A percentile compares a stretch with the other conserved stretches of the same genome.
Evolutionary conservation across 2,329 filamentous ascomycete species (phyloP).

Genomic region (Monilinia fructicola): DNA sequence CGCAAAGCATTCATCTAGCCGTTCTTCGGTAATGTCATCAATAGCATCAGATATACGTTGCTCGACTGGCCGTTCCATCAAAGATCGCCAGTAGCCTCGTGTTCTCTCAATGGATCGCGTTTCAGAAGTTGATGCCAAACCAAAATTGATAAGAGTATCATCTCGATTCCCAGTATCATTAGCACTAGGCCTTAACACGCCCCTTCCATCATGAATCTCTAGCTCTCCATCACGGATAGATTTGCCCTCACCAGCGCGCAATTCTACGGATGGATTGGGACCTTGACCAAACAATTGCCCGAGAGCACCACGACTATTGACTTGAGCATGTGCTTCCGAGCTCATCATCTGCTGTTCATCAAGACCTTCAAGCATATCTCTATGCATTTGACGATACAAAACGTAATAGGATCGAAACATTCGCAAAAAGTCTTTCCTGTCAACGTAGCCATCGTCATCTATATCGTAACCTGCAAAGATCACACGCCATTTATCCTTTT

Average conservation of each 20-base stretch:
- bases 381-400: slow-evolving; percentile 84
- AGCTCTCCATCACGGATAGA: slow-evolving; percentile 64
- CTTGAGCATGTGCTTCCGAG: slow-evolving; percentile 72
- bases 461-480: slow-evolving; percentile 91
- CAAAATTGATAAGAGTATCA: slow-evolving; percentile 52
- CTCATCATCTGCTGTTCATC: slow-evolving; percentile 77
- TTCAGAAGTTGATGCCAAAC: slow-evolving; percentile 10
- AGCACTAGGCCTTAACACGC: slow-evolving; percentile 59
- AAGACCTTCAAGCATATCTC: slow-evolving; percentile 74
- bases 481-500: slow-evolving; percentile 66
- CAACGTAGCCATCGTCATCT: slow-evolving; percentile 82
- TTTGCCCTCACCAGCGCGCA: slow-evolving; percentile 64
- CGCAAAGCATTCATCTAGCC: not conserved
- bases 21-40: slow-evolving; percentile 23
- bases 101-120: slow-evolving; percentile 11
- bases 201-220: slow-evolving; percentile 59
- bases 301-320: slow-evolving; percentile 69
- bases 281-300: slow-evolving; percentile 60
- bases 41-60: slow-evolving; percentile 31
- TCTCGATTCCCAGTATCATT: slow-evolving; percentile 61
- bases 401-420: slow-evolving; percentile 93
- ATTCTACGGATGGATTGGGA: slow-evolving; percentile 59
- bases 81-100: slow-evolving; percentile 35
- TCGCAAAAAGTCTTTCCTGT: slow-evolving; percentile 81
- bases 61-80: slow-evolving; percentile 36